Evolutionary conservation across 768 basidiomycete genomes (phyloP).

Genomic region (Mycena indigotica): DNA sequence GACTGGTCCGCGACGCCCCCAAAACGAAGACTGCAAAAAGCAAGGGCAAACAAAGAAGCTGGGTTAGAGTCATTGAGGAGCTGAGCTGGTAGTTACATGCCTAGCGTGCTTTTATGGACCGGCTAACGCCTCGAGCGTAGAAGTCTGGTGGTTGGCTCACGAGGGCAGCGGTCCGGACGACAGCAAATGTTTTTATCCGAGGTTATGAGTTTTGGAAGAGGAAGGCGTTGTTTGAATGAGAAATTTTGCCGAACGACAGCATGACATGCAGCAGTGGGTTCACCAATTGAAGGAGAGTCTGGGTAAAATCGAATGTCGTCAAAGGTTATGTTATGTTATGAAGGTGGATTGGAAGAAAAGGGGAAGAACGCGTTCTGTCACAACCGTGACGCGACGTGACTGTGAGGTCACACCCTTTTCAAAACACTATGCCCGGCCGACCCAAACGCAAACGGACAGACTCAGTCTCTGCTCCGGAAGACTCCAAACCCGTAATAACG

Average conservation of each 20-base stretch:
- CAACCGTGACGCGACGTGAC: no score
- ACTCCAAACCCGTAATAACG: background rate
- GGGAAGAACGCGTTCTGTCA: no score
- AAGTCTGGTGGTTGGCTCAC: background rate
- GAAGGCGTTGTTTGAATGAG: no score
- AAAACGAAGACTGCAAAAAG: slow-evolving; percentile 15
- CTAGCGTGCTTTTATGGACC: background rate
- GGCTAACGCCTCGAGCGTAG: background rate
- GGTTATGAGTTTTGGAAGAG: background rate
- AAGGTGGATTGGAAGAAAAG: no score
- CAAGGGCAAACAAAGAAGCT: background rate
- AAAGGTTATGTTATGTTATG: no score
- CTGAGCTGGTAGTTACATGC: background rate
- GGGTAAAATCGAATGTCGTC: background rate
- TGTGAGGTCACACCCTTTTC: no score
- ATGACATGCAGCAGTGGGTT: background rate
- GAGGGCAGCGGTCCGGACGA: background rate
- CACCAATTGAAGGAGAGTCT: background rate
- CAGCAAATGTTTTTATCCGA: background rate
- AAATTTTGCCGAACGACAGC: no score
- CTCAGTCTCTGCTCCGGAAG: background rate
- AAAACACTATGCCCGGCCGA: no score
- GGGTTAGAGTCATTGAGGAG: background rate
- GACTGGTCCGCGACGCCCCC: slow-evolving; percentile 41
- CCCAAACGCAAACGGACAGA: background rate